These are phyloP conservation scores for Phytopythium vexans DNA, from an alignment of 352 stramenopile species.

Conservation along the genomic window DNA sequence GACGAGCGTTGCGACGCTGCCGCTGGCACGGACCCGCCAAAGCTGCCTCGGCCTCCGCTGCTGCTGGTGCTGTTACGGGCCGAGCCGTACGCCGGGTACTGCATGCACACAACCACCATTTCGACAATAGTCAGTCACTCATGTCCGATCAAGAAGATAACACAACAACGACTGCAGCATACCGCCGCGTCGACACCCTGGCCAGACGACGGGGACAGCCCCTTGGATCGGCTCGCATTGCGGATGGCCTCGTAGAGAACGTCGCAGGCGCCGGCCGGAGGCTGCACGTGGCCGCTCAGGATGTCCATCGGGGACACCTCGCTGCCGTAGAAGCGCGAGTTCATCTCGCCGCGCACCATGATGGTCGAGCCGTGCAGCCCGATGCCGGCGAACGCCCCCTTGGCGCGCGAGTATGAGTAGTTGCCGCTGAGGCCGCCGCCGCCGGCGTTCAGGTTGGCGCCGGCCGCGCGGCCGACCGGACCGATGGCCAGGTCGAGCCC, in stretches of 20 bases:
- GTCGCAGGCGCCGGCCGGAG: slow-evolving; percentile 59
- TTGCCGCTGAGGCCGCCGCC: slow-evolving; percentile 76
- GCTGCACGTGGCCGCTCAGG: slow-evolving; percentile 66
- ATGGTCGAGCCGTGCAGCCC: slow-evolving; percentile 83
- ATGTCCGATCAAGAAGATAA: not conserved
- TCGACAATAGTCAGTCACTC: not conserved
- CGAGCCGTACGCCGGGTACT: slow-evolving; percentile 19
- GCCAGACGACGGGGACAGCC: slow-evolving; percentile 5
- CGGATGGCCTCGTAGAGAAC: slow-evolving; percentile 67
- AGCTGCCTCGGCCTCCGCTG: slow-evolving; percentile 23
- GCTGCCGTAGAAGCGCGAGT: slow-evolving; percentile 78
- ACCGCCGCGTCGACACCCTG: not conserved
- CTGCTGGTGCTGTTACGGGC: slow-evolving; percentile 18
- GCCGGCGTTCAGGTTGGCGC: slow-evolving; percentile 74
- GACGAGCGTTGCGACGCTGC: slow-evolving; percentile 13
- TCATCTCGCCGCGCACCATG: slow-evolving; percentile 82
- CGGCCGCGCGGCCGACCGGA: slow-evolving; percentile 61
- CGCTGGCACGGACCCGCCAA: slow-evolving; percentile 16
- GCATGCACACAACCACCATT: not conserved
- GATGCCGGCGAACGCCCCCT: slow-evolving; percentile 75
- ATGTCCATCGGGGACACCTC: slow-evolving; percentile 83
- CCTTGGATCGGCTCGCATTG: slow-evolving; percentile 25
- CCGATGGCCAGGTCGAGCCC: slow-evolving; percentile 75
- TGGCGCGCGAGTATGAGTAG: slow-evolving; percentile 86
- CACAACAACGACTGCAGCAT: not conserved